A percentile compares a stretch with the other conserved stretches of the same genome.
Conservation (phyloP, 192 early-diverging fungal species). For the Haplosporangium gracile region DNA sequence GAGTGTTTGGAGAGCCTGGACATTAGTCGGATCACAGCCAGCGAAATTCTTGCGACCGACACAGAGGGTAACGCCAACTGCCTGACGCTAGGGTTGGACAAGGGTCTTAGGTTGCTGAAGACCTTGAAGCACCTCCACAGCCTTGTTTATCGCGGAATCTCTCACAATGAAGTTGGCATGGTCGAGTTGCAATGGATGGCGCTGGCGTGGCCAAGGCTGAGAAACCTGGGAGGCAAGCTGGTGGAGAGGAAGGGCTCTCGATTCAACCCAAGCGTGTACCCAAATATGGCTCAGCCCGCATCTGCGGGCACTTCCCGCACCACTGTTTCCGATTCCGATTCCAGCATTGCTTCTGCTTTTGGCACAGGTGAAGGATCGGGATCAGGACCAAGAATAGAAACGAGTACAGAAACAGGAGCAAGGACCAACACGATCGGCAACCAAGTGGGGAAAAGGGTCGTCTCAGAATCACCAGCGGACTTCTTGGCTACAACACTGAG, state of each 20-base stretch:
- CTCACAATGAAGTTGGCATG: constrained; percentile 18
- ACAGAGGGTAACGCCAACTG: constrained; percentile 4
- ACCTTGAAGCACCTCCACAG: constrained; percentile 18
- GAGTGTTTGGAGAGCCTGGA: constrained; percentile 31
- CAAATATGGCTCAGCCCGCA: neutral
- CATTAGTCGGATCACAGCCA: neutral
- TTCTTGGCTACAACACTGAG: constrained; percentile 17
- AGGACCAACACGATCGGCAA: neutral
- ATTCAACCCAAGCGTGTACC: constrained; percentile 17
- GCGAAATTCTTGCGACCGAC: neutral
- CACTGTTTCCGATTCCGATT: neutral
- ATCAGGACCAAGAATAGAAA: neutral
- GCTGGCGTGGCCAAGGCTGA: constrained; percentile 36
- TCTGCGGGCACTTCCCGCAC: neutral
- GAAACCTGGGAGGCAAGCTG: constrained; percentile 34
- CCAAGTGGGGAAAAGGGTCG: neutral
- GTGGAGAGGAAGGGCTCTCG: neutral
- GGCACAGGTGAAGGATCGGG: neutral
- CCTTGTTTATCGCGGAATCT: constrained; percentile 22
- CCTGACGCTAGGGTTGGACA: constrained; percentile 14
- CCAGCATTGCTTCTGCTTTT: neutral
- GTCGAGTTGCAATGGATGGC: constrained; percentile 44
- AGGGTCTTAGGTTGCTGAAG: constrained; percentile 23
- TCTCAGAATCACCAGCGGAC: constrained; percentile 4
- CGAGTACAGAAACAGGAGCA: neutral